phyloP scores from a whole-genome alignment of 768 basidiomycete genomes.

The Clavulina sp. region DNA sequence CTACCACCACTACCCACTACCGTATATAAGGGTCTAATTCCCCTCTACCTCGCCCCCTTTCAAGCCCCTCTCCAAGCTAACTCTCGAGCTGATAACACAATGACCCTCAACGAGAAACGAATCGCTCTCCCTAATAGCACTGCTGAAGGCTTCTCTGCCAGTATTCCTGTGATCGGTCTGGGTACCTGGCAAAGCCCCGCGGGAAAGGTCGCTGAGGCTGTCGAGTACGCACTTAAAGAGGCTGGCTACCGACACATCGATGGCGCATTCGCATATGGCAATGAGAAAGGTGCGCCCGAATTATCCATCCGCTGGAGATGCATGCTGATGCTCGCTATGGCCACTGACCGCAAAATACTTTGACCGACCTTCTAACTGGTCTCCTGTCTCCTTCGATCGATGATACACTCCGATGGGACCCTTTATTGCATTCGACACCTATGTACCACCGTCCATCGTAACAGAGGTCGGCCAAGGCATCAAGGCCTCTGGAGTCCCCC shows the following conservation, averaged over 20 bases:
- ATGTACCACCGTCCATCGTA: too few relatives aligned
- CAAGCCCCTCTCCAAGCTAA: too few relatives aligned
- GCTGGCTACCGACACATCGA: constrained; percentile 60
- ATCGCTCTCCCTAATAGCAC: neutral
- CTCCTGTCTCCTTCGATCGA: constrained; percentile 36
- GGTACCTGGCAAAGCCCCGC: constrained; percentile 69
- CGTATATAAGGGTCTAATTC: too few relatives aligned
- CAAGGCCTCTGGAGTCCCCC: constrained; percentile 52
- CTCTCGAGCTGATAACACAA: too few relatives aligned
- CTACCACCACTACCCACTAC: too few relatives aligned
- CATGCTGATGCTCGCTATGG: constrained; percentile 11
- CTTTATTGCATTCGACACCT: too few relatives aligned
- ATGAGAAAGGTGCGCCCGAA: neutral
- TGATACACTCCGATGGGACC: too few relatives aligned
- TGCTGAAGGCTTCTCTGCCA: neutral
- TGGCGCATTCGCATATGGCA: constrained; percentile 45
- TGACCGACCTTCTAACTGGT: neutral
- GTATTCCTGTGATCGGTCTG: neutral
- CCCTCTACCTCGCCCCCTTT: too few relatives aligned
- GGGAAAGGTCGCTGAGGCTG: constrained; percentile 55
- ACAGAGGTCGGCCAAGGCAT: constrained; percentile 66
- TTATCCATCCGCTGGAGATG: constrained; percentile 10
- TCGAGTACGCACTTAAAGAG: constrained; percentile 46
- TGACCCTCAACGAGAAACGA: too few relatives aligned
- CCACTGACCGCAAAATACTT: constrained; percentile 10